A percentile compares a stretch with the other conserved stretches of the same genome.
phyloP scores from a whole-genome alignment of 2,329 filamentous ascomycete species.

The Colletotrichum limetticola region DNA sequence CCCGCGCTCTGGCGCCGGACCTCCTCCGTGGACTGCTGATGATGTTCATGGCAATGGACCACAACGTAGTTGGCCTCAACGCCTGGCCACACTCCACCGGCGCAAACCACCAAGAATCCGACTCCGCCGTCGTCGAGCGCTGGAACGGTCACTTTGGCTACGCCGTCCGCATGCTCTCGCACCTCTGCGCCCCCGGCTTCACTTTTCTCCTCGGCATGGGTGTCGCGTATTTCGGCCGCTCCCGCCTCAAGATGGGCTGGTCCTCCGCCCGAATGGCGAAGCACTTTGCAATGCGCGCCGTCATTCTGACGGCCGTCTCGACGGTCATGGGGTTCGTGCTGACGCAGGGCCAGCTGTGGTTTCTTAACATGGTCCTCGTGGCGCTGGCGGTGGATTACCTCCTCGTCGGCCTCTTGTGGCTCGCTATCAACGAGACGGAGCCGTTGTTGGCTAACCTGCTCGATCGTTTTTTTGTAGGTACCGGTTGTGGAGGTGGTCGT shows the following conservation, averaged over 20 bases:
- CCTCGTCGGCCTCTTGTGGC: constrained; percentile 54
- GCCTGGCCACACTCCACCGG: constrained; percentile 53
- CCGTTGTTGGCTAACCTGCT: constrained; percentile 42
- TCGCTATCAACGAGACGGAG: constrained; percentile 49
- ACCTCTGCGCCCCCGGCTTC: constrained; percentile 58
- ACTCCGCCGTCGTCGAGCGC: constrained; percentile 45
- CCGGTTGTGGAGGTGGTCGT: no score
- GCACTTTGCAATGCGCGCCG: constrained; percentile 51
- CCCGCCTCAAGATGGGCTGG: constrained; percentile 53
- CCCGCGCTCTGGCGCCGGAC: constrained; percentile 54
- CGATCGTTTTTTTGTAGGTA: constrained; percentile 9
- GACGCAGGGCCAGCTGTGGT: constrained; percentile 49
- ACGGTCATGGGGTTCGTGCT: constrained; percentile 45
- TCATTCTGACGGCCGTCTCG: constrained; percentile 48
- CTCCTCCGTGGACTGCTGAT: constrained; percentile 57
- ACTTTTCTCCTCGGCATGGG: constrained; percentile 58
- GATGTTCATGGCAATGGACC: constrained; percentile 57
- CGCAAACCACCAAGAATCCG: constrained; percentile 47
- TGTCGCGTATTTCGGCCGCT: constrained; percentile 56
- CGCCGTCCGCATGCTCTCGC: constrained; percentile 52
- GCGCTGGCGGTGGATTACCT: constrained; percentile 57
- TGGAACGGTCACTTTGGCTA: constrained; percentile 53
- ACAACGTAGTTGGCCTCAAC: constrained; percentile 50
- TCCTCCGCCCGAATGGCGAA: constrained; percentile 43
- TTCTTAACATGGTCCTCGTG: constrained; percentile 57